Percentiles rank a stretch among this genome's conserved stretches.
Evolutionary conservation across 139 green algal species (phyloP).

Genomic region (Axilococcus clingmanii): DNA sequence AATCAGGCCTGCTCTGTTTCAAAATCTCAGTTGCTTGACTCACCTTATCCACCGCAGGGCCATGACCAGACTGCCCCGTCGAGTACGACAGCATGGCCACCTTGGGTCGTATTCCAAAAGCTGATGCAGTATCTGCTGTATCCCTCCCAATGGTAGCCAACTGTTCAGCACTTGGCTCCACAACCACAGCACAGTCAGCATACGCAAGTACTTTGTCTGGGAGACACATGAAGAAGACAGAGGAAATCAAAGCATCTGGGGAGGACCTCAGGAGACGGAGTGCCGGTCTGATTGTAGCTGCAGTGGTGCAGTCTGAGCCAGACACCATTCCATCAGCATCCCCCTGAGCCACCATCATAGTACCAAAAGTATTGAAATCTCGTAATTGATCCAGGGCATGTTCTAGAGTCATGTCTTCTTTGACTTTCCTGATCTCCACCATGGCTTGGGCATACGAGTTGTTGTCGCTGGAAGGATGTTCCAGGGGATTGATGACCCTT

Average conservation of each 20-base stretch:
- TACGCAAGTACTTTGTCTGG: slow-evolving; percentile 83
- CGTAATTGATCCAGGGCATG: slow-evolving; percentile 47
- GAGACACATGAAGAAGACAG: slow-evolving; percentile 90
- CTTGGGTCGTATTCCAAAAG: slow-evolving; percentile 76
- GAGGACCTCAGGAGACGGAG: slow-evolving; percentile 63
- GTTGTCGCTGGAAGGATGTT: slow-evolving; percentile 6
- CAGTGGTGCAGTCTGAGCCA: slow-evolving; percentile 79
- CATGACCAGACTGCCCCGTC: slow-evolving; percentile 55
- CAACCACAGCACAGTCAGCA: slow-evolving; percentile 85
- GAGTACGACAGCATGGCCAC: slow-evolving; percentile 89
- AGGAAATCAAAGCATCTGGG: slow-evolving; percentile 54
- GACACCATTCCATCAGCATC: slow-evolving; percentile 85
- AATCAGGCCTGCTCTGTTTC: slow-evolving; percentile 45
- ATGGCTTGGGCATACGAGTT: slow-evolving; percentile 46
- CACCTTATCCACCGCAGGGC: slow-evolving; percentile 70
- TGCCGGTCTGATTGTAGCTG: slow-evolving; percentile 76
- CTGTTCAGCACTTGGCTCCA: slow-evolving; percentile 58
- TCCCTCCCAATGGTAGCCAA: slow-evolving; percentile 68
- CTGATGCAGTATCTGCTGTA: slow-evolving; percentile 64
- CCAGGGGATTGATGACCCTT: slow-evolving; percentile 42
- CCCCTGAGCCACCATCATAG: slow-evolving; percentile 67
- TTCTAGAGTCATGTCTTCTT: slow-evolving; percentile 64
- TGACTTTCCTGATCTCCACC: slow-evolving; percentile 49
- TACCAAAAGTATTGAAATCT: slow-evolving; percentile 52
- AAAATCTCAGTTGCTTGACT: slow-evolving; percentile 51